These are phyloP conservation scores for Rhizoclosmatium sp. DNA, from an alignment of 192 early-diverging fungal species.

Conservation along the genomic window DNA sequence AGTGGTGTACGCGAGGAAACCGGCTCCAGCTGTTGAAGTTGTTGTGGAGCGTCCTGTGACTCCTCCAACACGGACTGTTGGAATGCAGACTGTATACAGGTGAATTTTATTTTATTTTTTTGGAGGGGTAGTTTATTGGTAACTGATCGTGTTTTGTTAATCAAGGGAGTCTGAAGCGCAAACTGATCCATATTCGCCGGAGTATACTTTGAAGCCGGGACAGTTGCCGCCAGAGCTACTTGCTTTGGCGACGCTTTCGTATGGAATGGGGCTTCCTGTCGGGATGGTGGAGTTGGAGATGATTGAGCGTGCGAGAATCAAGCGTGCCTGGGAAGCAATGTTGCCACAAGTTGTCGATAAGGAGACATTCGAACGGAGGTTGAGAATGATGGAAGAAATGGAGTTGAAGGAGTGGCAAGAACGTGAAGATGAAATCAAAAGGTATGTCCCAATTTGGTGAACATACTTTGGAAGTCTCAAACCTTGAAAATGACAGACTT, in stretches of 20 bases:
- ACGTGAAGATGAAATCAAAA: slow-evolving; percentile 62
- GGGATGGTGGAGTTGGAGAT: slow-evolving; percentile 65
- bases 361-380: slow-evolving; percentile 58
- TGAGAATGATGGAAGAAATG: slow-evolving; percentile 75
- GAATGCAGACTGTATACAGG: slow-evolving; percentile 63
- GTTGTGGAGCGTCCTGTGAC: slow-evolving; percentile 44
- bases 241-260: slow-evolving; percentile 63
- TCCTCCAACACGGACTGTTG: slow-evolving; percentile 52
- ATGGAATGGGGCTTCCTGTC: slow-evolving; percentile 61
- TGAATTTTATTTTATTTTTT: slow-evolving; percentile 19
- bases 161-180: slow-evolving; percentile 64
- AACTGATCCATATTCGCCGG: slow-evolving; percentile 71
- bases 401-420: slow-evolving; percentile 69
- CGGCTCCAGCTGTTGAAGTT: slow-evolving; percentile 22
- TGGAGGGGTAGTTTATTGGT: background rate
- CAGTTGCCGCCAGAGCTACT: slow-evolving; percentile 62
- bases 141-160: background rate
- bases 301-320: slow-evolving; percentile 65
- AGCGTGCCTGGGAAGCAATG: slow-evolving; percentile 65
- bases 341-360: slow-evolving; percentile 64
- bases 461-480: background rate
- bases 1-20: slow-evolving; percentile 59
- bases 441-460: slow-evolving; percentile 38
- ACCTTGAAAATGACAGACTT: slow-evolving; percentile 28
- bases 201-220: slow-evolving; percentile 55